Percentiles rank a stretch among this genome's conserved stretches.
Conservation (phyloP, 1,284 basidiomycete genomes). For the Apiotrichum veenhuisii region DNA sequence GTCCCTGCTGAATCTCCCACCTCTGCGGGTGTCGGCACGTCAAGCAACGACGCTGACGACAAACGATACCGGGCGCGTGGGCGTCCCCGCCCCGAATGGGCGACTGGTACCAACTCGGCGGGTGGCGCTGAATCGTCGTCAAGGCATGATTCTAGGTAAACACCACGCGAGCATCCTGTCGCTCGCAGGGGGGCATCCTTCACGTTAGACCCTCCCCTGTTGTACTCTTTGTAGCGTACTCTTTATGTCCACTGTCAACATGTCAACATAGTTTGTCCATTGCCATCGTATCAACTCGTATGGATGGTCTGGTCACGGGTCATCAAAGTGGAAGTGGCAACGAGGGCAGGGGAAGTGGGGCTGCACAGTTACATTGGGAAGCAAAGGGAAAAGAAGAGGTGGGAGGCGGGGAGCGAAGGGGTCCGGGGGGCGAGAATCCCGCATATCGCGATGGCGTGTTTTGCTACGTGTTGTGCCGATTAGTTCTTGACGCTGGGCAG, state of each 20-base stretch:
- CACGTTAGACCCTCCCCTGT: not conserved
- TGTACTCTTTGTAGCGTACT: not conserved
- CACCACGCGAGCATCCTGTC: too few relatives aligned
- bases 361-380: not conserved
- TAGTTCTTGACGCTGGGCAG: constrained; percentile 14
- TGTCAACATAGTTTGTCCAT: not conserved
- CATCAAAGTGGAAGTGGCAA: not conserved
- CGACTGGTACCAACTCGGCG: too few relatives aligned
- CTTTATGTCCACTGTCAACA: not conserved
- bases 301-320: too few relatives aligned
- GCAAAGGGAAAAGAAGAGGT: not conserved
- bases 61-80: too few relatives aligned
- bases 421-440: too few relatives aligned
- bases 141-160: too few relatives aligned
- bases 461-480: not conserved
- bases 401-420: not conserved
- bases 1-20: not conserved
- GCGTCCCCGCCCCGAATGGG: too few relatives aligned
- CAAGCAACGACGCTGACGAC: not conserved
- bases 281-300: not conserved
- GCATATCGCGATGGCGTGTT: not conserved
- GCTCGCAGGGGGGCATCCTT: not conserved
- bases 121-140: too few relatives aligned
- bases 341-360: not conserved
- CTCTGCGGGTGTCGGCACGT: too few relatives aligned